Conservation (phyloP, 257 asterid genomes). For the Cruciata laevipes region DNA sequence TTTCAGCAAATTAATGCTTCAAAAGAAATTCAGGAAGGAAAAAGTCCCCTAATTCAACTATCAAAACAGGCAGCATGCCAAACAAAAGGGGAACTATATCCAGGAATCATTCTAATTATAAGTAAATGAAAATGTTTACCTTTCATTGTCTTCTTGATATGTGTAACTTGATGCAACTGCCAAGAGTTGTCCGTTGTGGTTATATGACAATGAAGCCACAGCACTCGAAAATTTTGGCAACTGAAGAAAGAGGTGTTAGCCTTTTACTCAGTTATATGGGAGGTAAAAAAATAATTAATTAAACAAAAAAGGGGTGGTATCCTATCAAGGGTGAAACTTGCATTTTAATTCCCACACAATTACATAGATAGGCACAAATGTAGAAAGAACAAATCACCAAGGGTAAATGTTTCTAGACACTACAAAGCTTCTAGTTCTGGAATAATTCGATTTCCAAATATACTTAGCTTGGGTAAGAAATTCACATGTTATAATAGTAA, state of each 20-base stretch:
- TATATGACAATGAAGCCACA: conserved; percentile 68
- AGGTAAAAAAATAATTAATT: background rate
- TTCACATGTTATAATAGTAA: background rate
- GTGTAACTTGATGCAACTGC: conserved; percentile 75
- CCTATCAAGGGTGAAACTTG: background rate
- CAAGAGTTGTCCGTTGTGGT: conserved; percentile 55
- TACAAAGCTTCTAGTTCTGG: background rate
- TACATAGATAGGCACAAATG: background rate
- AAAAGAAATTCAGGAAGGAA: background rate
- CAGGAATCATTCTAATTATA: background rate
- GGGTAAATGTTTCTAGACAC: no score
- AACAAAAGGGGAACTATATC: background rate
- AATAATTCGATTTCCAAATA: background rate
- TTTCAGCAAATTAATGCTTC: background rate
- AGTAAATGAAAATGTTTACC: conserved; percentile 26
- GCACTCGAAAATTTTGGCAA: conserved; percentile 53
- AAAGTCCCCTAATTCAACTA: background rate
- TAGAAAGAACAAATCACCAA: background rate
- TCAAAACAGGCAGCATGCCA: background rate
- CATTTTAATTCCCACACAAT: background rate
- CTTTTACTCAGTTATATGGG: background rate
- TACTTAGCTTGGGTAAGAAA: background rate
- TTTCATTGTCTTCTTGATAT: conserved; percentile 72
- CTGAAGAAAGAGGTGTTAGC: conserved; percentile 28
- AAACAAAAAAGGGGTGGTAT: background rate